These are phyloP conservation scores for Saccharomycopsis sp. DNA, from an alignment of 805 yeast species.

Conservation along the genomic window DNA sequence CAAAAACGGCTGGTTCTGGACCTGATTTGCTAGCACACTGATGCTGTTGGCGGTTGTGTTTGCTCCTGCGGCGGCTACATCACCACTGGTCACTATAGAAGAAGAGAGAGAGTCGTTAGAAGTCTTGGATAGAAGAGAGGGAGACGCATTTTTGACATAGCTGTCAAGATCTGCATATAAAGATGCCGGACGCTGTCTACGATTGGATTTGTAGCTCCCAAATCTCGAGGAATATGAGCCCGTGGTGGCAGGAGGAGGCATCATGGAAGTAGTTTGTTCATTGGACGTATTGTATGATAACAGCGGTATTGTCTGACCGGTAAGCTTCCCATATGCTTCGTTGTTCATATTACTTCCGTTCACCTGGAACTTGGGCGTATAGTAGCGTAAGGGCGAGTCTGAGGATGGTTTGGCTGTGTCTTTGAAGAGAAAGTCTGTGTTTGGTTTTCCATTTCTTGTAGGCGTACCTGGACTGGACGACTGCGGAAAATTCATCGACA, in stretches of 20 bases:
- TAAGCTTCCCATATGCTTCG: background rate
- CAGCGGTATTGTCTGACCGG: background rate
- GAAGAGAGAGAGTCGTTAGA: conserved; percentile 22
- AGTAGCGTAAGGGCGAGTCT: background rate
- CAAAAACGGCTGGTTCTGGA: conserved; percentile 6
- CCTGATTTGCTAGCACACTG: conserved; percentile 23
- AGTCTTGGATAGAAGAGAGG: conserved; percentile 10
- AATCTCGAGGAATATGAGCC: background rate
- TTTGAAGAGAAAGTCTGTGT: background rate
- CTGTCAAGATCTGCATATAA: conserved; percentile 20
- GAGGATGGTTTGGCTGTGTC: background rate
- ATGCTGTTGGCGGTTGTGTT: background rate
- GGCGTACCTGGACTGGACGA: background rate
- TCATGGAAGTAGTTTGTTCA: background rate
- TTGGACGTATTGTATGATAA: background rate
- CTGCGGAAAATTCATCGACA: background rate
- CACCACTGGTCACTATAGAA: background rate
- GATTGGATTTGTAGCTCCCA: conserved; percentile 17
- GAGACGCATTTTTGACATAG: conserved; percentile 17
- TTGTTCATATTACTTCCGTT: background rate
- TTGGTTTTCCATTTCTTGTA: background rate
- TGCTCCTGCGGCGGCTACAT: background rate
- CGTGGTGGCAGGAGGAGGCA: background rate
- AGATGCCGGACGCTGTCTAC: conserved; percentile 19
- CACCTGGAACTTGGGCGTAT: background rate